Conservation (phyloP, 2,329 filamentous ascomycete genomes). For the Trichoderma harzianum region DNA sequence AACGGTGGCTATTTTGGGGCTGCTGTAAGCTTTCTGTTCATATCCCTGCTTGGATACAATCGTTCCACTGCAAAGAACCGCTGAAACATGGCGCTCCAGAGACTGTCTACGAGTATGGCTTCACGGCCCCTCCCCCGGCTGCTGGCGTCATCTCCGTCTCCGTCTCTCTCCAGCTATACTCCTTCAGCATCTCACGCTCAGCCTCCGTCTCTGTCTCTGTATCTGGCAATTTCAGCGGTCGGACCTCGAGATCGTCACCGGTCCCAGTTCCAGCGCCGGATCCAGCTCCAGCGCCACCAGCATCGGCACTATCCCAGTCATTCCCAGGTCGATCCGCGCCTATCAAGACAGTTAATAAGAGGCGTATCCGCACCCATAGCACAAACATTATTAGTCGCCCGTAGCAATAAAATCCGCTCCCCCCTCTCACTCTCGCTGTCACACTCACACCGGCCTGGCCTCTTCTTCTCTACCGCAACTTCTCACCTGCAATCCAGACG, state of each 20-base stretch:
- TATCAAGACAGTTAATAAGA: slow-evolving; percentile 10
- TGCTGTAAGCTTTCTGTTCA: neutral
- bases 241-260: slow-evolving; percentile 9
- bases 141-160: neutral
- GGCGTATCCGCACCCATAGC: slow-evolving; percentile 12
- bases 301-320: neutral
- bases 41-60: neutral
- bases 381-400: neutral
- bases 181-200: neutral
- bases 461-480: neutral
- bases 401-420: slow-evolving; percentile 16
- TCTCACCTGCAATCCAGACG: slow-evolving; percentile 1
- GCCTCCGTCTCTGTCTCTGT: neutral
- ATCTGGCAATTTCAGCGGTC: neutral
- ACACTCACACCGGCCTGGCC: neutral
- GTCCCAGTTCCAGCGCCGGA: neutral
- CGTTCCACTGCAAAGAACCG: neutral
- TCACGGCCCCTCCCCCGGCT: slow-evolving; percentile 11
- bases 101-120: neutral
- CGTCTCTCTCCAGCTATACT: neutral
- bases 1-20: neutral
- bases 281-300: neutral
- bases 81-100: slow-evolving; percentile 1
- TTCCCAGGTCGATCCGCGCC: slow-evolving; percentile 15
- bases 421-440: slow-evolving; percentile 1